These are phyloP conservation scores for Pouteria campechiana DNA, from an alignment of 179 eudicot genomes.

Conservation along the genomic window DNA sequence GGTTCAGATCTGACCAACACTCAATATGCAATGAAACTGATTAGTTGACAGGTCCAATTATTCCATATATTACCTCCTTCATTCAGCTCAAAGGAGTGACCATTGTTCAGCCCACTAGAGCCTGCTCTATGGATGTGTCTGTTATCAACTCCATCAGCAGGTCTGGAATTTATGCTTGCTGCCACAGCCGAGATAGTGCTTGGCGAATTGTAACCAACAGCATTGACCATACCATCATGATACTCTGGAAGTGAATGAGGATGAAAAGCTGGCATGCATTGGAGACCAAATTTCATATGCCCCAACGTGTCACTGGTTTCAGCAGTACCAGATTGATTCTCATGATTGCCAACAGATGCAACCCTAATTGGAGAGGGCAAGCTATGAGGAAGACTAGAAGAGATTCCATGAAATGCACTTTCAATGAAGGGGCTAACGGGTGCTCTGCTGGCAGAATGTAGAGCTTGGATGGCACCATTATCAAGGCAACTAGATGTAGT, in stretches of 20 bases:
- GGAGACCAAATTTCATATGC: slow-evolving; percentile 26
- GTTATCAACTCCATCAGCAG: slow-evolving; percentile 32
- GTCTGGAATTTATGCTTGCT: slow-evolving; percentile 20
- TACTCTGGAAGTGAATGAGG: slow-evolving; percentile 61
- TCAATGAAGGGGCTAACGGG: slow-evolving; percentile 22
- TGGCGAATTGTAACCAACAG: slow-evolving; percentile 23
- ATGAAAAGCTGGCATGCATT: slow-evolving; percentile 25
- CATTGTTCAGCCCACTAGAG: slow-evolving; percentile 29
- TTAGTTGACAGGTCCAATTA: too few relatives aligned
- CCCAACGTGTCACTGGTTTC: slow-evolving; percentile 21
- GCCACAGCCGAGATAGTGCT: slow-evolving; percentile 19
- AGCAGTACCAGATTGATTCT: slow-evolving; percentile 27
- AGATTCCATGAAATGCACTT: slow-evolving; percentile 30
- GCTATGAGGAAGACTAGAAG: slow-evolving; percentile 51
- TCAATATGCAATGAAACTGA: too few relatives aligned
- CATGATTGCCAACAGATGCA: slow-evolving; percentile 22
- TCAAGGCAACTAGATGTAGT: slow-evolving; percentile 19
- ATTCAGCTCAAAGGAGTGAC: slow-evolving; percentile 33
- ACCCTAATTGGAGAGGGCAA: slow-evolving; percentile 38
- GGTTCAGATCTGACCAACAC: too few relatives aligned
- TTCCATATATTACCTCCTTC: slow-evolving; percentile 47
- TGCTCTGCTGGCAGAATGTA: slow-evolving; percentile 13
- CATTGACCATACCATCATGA: slow-evolving; percentile 39
- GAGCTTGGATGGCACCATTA: slow-evolving; percentile 18
- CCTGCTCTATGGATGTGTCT: slow-evolving; percentile 26